Conservation (phyloP, 768 basidiomycete species). For the Podaxis pistillaris region DNA sequence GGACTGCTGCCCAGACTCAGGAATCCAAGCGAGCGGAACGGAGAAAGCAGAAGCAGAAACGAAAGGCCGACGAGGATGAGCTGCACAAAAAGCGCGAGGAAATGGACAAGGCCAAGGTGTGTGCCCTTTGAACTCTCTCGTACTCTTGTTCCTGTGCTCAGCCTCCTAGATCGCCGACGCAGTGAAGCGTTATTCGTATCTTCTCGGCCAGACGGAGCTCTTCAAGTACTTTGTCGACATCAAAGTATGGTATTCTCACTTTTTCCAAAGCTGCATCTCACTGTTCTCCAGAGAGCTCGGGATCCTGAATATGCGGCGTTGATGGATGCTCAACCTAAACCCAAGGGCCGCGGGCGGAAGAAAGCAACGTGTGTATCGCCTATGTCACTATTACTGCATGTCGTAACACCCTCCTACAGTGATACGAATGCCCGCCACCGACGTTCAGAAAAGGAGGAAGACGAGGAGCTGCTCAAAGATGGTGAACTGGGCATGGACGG, state of each 20-base stretch:
- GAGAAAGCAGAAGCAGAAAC: constrained; percentile 42
- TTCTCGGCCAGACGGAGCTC: constrained; percentile 96
- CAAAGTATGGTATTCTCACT: constrained; percentile 53
- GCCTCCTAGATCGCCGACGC: constrained; percentile 76
- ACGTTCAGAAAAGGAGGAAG: constrained; percentile 98
- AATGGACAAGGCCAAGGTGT: constrained; percentile 89
- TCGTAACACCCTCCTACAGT: constrained; percentile 32
- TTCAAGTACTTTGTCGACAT: constrained; percentile 99
- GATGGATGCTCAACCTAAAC: constrained; percentile 83
- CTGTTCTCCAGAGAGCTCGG: constrained; percentile 60
- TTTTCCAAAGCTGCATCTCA: background rate
- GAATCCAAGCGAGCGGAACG: constrained; percentile 31
- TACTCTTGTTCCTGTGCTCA: constrained; percentile 5
- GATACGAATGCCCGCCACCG: constrained; percentile 81
- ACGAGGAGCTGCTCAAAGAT: constrained; percentile 90
- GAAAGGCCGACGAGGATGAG: constrained; percentile 70
- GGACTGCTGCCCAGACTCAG: constrained; percentile 26
- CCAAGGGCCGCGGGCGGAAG: constrained; percentile 83
- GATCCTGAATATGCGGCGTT: constrained; percentile 93
- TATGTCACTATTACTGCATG: background rate
- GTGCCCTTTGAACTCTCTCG: constrained; percentile 1
- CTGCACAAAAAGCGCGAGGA: constrained; percentile 70
- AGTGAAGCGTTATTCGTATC: constrained; percentile 94
- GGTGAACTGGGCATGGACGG: constrained; percentile 78
- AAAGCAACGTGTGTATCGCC: constrained; percentile 41